Evolutionary conservation across 345 rosid genomes (phyloP), one percentile per base, ranked within the genome.

Genomic region (Eucalyptus virginea): DNA sequence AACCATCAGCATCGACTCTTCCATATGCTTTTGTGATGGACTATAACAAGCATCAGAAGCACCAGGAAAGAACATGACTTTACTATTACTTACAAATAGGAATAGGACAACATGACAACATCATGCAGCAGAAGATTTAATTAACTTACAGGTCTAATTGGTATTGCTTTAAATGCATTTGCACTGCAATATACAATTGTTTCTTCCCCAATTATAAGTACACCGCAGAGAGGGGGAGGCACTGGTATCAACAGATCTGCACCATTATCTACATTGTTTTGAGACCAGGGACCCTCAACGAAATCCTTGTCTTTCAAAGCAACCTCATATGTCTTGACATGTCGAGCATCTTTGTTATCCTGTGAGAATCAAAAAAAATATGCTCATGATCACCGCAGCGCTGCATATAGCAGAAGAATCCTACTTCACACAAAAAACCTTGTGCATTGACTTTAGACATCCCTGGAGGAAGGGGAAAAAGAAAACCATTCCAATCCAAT

Each of bases 281-380:
- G 99, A 49, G 97, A 92, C 99, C 99, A 98, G 52, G 97, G 99
- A 51, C 99, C 99, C 96, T 97, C 99, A 34, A 94, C 94, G 92
- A 97, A 97, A 94, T 98, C 99, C 92, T 98, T 98, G 90, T 96
- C 99, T 92, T 97, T 98, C 87, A 98, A 62, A 88, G 96, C 97
- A 90, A 97, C 99, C 94, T 98, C 99, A 24, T 97, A 98, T 32
- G 99, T 98, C 93, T 97, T 98, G 88, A 96, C 96, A 93, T 98
- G 99, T 30, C 99, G 98, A 81, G 98, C 99, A 94, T 97, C 99
- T 95, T 97, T 98, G 88, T 98, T 98, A 91, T 97, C 99, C 99
- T 98, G 92, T 42, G 37, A 91, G 81, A 13, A 90, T 16, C 9
- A 83, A 88, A 85, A 24, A 49, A 83, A 88, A 12, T 30, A 52